Evolutionary conservation across 768 basidiomycete genomes (phyloP).

Genomic region (Phylloporus arenicola): DNA sequence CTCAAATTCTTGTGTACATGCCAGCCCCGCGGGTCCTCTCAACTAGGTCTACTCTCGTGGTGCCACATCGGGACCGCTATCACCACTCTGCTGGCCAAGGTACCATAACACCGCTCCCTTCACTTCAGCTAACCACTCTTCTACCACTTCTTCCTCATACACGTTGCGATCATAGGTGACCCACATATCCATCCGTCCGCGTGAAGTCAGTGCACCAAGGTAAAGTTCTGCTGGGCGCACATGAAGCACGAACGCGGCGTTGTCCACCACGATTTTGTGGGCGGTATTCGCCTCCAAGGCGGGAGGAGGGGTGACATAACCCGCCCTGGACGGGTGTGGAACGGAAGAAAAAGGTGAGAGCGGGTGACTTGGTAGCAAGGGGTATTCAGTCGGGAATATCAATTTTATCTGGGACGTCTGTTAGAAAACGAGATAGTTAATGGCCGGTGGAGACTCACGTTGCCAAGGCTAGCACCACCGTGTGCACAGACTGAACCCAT

Average conservation of each 20-base stretch:
- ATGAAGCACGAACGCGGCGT: conserved; percentile 26
- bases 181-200: conserved; percentile 30
- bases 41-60: no score
- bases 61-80: no score
- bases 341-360: neutral
- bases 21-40: no score
- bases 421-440: no score
- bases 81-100: conserved; percentile 12
- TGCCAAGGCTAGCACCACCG: conserved; percentile 27
- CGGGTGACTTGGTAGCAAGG: neutral
- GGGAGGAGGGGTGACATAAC: neutral
- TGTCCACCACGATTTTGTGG: neutral
- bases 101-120: conserved; percentile 30
- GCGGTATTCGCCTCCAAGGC: neutral
- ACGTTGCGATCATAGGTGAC: conserved; percentile 43
- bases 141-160: conserved; percentile 35
- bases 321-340: neutral
- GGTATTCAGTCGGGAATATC: conserved; percentile 2
- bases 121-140: conserved; percentile 47
- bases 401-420: neutral
- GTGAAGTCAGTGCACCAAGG: conserved; percentile 36
- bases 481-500: conserved; percentile 11
- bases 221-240: conserved; percentile 42
- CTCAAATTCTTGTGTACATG: neutral
- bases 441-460: conserved; percentile 4